Evolutionary conservation across 257 asterid genomes (phyloP).

Genomic region (Euphrasia confusa): DNA sequence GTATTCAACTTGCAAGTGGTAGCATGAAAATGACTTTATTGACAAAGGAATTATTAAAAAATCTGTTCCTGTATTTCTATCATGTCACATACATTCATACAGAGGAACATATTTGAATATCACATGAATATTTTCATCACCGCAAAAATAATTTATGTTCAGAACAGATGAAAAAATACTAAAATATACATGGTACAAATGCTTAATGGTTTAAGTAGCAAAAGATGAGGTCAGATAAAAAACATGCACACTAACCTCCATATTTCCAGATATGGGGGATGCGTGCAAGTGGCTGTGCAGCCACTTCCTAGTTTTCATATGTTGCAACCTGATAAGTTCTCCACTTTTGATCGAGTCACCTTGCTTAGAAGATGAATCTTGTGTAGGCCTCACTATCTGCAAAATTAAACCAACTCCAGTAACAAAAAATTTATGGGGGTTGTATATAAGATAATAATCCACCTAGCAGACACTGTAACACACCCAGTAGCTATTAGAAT

Average conservation of each 20-base stretch:
- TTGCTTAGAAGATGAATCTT: constrained; percentile 69
- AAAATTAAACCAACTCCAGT: constrained; percentile 20
- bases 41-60: too few species aligned
- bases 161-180: constrained; percentile 3
- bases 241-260: constrained; percentile 63
- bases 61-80: too few species aligned
- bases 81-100: too few species aligned
- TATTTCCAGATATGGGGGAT: constrained; percentile 90
- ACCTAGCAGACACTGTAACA: constrained; percentile 6
- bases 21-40: too few species aligned
- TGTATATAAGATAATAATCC: background rate
- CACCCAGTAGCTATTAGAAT: constrained; percentile 97
- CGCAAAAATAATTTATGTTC: background rate
- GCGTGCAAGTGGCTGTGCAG: constrained; percentile 98
- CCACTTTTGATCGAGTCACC: constrained; percentile 81
- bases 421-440: background rate
- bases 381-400: constrained; percentile 68
- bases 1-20: background rate
- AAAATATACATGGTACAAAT: constrained; percentile 1
- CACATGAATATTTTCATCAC: background rate
- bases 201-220: background rate
- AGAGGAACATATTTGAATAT: background rate
- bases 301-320: constrained; percentile 90
- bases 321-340: constrained; percentile 66
- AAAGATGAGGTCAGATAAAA: constrained; percentile 1